Evolutionary conservation across 805 yeast genomes (phyloP).

Genomic region (Wickerhamiella cacticola): DNA sequence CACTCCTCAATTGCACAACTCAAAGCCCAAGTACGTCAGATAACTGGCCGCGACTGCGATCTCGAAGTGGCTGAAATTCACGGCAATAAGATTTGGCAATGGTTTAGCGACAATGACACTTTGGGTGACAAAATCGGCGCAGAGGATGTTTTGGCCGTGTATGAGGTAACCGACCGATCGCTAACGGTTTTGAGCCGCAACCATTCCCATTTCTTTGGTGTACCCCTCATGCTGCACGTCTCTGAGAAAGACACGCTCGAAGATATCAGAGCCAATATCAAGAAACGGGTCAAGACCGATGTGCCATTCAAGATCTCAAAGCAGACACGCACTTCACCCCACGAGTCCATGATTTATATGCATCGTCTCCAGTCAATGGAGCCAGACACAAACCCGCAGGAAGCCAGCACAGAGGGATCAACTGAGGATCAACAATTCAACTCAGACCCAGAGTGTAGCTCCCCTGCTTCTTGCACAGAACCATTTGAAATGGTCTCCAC

Average conservation of each 20-base stretch:
- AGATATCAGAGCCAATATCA: constrained; percentile 10
- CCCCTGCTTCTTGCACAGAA: background rate
- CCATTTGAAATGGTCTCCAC: constrained; percentile 8
- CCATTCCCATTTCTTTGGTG: constrained; percentile 41
- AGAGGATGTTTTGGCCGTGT: constrained; percentile 54
- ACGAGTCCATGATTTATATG: constrained; percentile 6
- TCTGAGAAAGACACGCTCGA: constrained; percentile 36
- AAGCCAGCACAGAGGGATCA: background rate
- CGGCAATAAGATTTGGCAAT: constrained; percentile 53
- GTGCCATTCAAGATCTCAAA: background rate
- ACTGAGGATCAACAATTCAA: background rate
- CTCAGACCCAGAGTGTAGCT: background rate
- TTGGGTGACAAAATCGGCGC: constrained; percentile 50
- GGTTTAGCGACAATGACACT: constrained; percentile 51
- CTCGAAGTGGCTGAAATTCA: constrained; percentile 51
- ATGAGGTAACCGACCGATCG: constrained; percentile 31
- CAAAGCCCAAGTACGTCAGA: constrained; percentile 45
- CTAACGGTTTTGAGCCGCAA: background rate
- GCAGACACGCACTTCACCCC: background rate
- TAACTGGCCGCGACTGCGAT: constrained; percentile 29
- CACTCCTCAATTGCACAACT: constrained; percentile 53
- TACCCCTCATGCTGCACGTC: constrained; percentile 63
- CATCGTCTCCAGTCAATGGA: constrained; percentile 1
- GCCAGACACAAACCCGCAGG: background rate
- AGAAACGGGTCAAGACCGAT: background rate